Conservation (phyloP, 163 green algal genomes). For the Scenedesmus sp. region DNA sequence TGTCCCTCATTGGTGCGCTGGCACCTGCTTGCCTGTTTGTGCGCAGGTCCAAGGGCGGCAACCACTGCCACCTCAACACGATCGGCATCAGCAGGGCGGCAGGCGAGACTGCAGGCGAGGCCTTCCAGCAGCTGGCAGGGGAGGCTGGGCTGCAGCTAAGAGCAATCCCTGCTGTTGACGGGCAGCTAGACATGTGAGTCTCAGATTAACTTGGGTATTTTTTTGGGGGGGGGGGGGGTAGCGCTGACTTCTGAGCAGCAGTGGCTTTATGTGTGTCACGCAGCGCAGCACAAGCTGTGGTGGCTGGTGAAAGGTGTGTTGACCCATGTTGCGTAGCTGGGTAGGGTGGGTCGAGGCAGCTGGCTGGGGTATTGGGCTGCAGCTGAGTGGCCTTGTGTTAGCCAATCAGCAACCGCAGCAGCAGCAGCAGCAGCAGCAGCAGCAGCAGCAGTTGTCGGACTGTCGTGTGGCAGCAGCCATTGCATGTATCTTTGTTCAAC, state of each 20-base stretch:
- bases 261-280: too few relatives aligned
- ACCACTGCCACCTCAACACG: slow-evolving; percentile 95
- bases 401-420: too few relatives aligned
- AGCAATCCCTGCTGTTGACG: slow-evolving; percentile 33
- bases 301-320: not conserved
- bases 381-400: too few relatives aligned
- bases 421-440: too few relatives aligned
- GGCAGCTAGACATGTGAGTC: slow-evolving; percentile 58
- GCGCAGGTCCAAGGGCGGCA: slow-evolving; percentile 80
- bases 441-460: too few relatives aligned
- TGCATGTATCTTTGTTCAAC: too few relatives aligned
- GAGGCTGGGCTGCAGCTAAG: slow-evolving; percentile 28
- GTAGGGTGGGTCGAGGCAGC: too few relatives aligned
- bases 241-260: too few relatives aligned
- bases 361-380: slow-evolving; percentile 18
- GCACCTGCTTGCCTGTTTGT: slow-evolving; percentile 25
- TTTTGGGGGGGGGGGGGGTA: not conserved
- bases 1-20: too few relatives aligned
- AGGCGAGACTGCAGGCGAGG: slow-evolving; percentile 53
- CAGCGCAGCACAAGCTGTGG: too few relatives aligned
- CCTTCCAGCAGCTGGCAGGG: slow-evolving; percentile 12
- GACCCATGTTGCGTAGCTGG: too few relatives aligned
- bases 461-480: too few relatives aligned
- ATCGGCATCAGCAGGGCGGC: slow-evolving; percentile 71
- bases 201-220: not conserved